A percentile compares a stretch with the other conserved stretches of the same genome.
Evolutionary conservation across 352 stramenopile genomes (phyloP).

Genomic region (Phytopythium vexans): DNA sequence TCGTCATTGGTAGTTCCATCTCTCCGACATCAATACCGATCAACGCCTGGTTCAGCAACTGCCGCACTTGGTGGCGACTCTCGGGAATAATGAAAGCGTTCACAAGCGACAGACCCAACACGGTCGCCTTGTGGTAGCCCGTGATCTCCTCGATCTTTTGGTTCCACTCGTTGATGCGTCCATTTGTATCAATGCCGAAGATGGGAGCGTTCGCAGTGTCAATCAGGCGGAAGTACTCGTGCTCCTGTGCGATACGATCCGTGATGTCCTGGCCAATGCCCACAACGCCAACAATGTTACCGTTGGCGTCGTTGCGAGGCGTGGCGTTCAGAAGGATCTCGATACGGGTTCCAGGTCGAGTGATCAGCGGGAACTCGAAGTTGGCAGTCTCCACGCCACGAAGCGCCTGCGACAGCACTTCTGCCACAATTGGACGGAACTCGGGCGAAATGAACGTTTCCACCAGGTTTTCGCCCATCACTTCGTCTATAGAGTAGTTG

Average conservation of each 20-base stretch:
- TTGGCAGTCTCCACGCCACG: slow-evolving; percentile 48
- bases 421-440: slow-evolving; percentile 34
- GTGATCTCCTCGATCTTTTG: slow-evolving; percentile 87
- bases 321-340: slow-evolving; percentile 54
- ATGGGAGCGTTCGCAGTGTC: slow-evolving; percentile 81
- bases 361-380: slow-evolving; percentile 57
- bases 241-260: slow-evolving; percentile 55
- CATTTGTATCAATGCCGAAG: slow-evolving; percentile 81
- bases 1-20: slow-evolving; percentile 86
- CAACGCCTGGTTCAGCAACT: slow-evolving; percentile 75
- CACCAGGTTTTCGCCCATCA: slow-evolving; percentile 77
- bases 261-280: slow-evolving; percentile 63
- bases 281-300: slow-evolving; percentile 49
- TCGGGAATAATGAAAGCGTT: slow-evolving; percentile 79
- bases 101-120: slow-evolving; percentile 70
- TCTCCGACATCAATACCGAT: slow-evolving; percentile 87
- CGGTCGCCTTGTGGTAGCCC: slow-evolving; percentile 65
- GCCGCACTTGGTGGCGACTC: slow-evolving; percentile 58
- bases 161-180: slow-evolving; percentile 86
- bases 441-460: slow-evolving; percentile 67
- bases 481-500: slow-evolving; percentile 79
- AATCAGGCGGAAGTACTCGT: slow-evolving; percentile 60
- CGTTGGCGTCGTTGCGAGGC: slow-evolving; percentile 42
- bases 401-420: slow-evolving; percentile 48
- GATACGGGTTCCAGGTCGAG: slow-evolving; percentile 44